Evolutionary conservation across 108 stramenopile genomes (phyloP).

Genomic region (Aureococcus anophagefferens): DNA sequence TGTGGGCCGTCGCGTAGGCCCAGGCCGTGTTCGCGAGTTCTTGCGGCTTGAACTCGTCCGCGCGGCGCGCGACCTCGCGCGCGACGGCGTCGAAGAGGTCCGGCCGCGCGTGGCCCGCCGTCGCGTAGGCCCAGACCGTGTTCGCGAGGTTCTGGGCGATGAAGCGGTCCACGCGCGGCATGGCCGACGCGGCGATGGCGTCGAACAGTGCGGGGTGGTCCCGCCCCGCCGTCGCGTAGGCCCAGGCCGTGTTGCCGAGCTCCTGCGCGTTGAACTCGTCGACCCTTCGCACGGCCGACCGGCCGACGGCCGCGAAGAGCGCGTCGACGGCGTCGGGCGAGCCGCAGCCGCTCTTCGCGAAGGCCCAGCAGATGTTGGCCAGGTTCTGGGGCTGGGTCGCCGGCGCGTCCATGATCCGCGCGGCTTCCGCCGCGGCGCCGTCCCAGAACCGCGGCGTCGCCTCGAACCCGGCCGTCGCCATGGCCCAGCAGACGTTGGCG

Average conservation of each 20-base stretch:
- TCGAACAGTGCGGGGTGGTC: neutral
- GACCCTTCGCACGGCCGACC: neutral
- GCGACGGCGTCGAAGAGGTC: conserved; percentile 2
- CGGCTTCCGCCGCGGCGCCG: neutral
- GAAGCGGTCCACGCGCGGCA: neutral
- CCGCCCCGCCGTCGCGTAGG: conserved; percentile 3
- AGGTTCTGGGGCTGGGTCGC: neutral
- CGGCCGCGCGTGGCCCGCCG: neutral
- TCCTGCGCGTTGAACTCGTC: conserved; percentile 10
- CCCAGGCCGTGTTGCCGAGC: conserved; percentile 6
- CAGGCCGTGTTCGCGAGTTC: conserved; percentile 12
- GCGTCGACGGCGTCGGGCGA: neutral
- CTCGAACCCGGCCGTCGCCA: conserved; percentile 3
- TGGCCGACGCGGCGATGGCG: conserved; percentile 2
- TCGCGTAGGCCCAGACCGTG: conserved; percentile 13
- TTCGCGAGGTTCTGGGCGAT: conserved; percentile 8
- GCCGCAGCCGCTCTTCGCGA: conserved; percentile 1
- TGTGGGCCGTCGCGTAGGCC: conserved; percentile 2
- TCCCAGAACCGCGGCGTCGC: neutral
- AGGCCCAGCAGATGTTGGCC: conserved; percentile 8
- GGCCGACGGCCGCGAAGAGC: neutral
- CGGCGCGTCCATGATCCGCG: neutral
- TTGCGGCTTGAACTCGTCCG: conserved; percentile 6
- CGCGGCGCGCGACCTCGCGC: conserved; percentile 2
- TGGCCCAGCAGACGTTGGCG: conserved; percentile 7